Evolutionary conservation across 2,329 filamentous ascomycete species (phyloP), one percentile per base, ranked within the genome.

Genomic region (Lecanoromycetidae sp.): DNA sequence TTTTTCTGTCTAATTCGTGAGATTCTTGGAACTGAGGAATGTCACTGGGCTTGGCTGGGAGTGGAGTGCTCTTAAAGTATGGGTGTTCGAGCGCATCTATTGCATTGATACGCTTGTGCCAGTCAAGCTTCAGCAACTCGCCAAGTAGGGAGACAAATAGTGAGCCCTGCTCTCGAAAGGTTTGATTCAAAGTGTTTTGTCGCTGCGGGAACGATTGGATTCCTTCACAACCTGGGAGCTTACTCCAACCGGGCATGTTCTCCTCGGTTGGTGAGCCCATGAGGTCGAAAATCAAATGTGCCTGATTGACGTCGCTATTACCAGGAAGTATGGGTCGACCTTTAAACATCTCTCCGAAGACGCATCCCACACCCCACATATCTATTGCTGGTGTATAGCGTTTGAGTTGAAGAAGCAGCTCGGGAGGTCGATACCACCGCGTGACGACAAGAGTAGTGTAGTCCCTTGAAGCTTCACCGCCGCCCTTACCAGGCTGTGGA

Each of bases 401-500:
- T 57, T 87, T 81, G 26, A 98, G 72, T 54, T 90, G 84, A 40
- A 98, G 74, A 26, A 98, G 71, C 32, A 98, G 72, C 71, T 98
- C 91, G 0, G 91, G 91, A 27, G 91, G 91, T 20, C 91, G 76
- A 63, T 98, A 98, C 91, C 91, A 98, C 58, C 91, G 74, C 13
- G 91, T 98, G 9, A 98, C 91, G 15, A 98, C 91, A 12, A 96
- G 71, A n/a, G 84, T 87, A 4, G 91, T 98, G 66, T 98, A 98
- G 54, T 96, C 88, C 59, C 88, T 76, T 48, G 77, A 78, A 0
- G 88, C 88, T 47, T 90, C 83, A 35, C 91, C 90, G 52, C 86
- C 86, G 30, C 87, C 84, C 50, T 75, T 75, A 1, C 87, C 87
- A 20, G 84, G 70, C 48, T 79, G 76, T 2, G 91, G 91, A 4